phyloP scores from a whole-genome alignment of 2,329 filamentous ascomycete species.

The Aureobasidium uvarum region DNA sequence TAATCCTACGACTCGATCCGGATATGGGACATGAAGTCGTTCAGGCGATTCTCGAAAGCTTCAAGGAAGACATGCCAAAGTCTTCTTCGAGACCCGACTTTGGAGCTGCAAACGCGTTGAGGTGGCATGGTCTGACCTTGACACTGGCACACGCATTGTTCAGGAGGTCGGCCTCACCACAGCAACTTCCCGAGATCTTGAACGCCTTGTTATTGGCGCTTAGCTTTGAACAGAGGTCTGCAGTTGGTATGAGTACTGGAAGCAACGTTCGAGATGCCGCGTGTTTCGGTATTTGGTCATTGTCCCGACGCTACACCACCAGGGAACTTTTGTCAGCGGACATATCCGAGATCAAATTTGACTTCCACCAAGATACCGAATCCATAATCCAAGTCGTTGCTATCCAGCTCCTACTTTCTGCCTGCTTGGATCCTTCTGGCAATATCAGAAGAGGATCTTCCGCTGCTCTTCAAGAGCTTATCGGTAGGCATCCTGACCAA shows the following conservation, averaged over 20 bases:
- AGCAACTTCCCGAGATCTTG: conserved; percentile 69
- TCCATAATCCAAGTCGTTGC: conserved; percentile 64
- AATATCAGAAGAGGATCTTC: conserved; percentile 93
- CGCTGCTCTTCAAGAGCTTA: conserved; percentile 88
- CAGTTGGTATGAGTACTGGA: conserved; percentile 80
- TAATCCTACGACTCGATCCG: conserved; percentile 73
- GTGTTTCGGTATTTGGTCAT: conserved; percentile 92
- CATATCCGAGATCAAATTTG: background rate
- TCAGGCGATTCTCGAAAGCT: conserved; percentile 72
- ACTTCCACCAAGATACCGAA: background rate
- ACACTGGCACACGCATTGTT: conserved; percentile 86
- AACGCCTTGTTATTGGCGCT: conserved; percentile 75
- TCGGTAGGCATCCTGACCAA: conserved; percentile 86
- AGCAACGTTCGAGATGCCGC: conserved; percentile 92
- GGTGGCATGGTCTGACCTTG: conserved; percentile 90
- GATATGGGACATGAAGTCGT: conserved; percentile 85
- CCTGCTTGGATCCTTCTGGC: conserved; percentile 82
- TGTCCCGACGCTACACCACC: conserved; percentile 83
- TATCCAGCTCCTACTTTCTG: conserved; percentile 74
- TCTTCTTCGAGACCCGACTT: conserved; percentile 55
- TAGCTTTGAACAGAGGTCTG: conserved; percentile 82
- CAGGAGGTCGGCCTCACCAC: conserved; percentile 71
- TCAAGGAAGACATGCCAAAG: conserved; percentile 61
- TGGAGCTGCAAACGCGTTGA: conserved; percentile 71
- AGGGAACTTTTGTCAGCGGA: conserved; percentile 67